phyloP scores from a whole-genome alignment of 2,329 filamentous ascomycete genomes.

The Fusarium zealandicum region DNA sequence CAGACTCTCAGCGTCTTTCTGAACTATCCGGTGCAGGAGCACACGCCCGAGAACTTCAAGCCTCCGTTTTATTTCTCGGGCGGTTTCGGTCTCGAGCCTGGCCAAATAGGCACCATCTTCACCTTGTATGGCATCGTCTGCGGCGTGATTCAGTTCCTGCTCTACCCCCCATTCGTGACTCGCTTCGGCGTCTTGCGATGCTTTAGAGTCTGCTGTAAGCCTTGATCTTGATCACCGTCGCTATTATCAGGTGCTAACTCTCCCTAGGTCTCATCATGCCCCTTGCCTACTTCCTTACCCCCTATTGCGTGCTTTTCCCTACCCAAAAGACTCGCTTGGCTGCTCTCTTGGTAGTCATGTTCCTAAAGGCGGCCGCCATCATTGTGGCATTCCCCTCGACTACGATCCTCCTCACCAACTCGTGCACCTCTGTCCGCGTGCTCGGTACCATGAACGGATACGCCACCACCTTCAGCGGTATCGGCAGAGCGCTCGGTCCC shows the following conservation, averaged over 20 bases:
- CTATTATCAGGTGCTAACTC: background rate
- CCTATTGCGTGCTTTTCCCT: constrained; percentile 75
- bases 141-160: constrained; percentile 82
- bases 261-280: constrained; percentile 70
- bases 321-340: constrained; percentile 58
- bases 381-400: constrained; percentile 90
- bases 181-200: constrained; percentile 77
- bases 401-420: constrained; percentile 91
- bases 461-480: constrained; percentile 80
- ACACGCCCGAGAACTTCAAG: constrained; percentile 63
- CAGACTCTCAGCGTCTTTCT: constrained; percentile 89
- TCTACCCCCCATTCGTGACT: constrained; percentile 80
- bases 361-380: constrained; percentile 75
- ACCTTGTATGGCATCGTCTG: constrained; percentile 82
- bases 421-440: constrained; percentile 73
- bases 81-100: constrained; percentile 77
- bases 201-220: constrained; percentile 67
- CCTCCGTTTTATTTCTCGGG: constrained; percentile 84
- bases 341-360: constrained; percentile 72
- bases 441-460: constrained; percentile 92
- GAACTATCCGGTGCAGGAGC: constrained; percentile 70
- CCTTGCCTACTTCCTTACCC: constrained; percentile 79
- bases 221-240: background rate
- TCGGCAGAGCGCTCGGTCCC: constrained; percentile 82
- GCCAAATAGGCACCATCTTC: constrained; percentile 84